phyloP scores from a whole-genome alignment of 2,329 filamentous ascomycete species.

The Diaporthe capsici region DNA sequence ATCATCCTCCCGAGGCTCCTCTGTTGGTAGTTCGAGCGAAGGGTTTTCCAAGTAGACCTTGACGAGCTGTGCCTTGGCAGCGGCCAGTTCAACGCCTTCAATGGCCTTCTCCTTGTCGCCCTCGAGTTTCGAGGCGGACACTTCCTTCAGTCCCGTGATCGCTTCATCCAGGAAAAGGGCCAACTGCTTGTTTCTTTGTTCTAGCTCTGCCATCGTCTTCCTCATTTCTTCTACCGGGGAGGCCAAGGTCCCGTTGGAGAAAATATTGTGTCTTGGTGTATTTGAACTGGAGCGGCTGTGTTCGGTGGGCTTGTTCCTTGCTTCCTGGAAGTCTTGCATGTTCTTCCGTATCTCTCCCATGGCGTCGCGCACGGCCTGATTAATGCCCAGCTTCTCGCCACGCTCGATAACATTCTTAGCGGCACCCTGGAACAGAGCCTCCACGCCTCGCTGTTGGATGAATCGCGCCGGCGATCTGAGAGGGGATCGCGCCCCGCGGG shows the following conservation, averaged over 20 bases:
- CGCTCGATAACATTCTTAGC: constrained; percentile 81
- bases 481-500: constrained; percentile 58
- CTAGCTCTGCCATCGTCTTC: constrained; percentile 63
- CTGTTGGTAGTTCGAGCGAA: constrained; percentile 49
- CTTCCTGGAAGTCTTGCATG: constrained; percentile 76
- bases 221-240: constrained; percentile 48
- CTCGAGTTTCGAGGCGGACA: constrained; percentile 65
- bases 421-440: constrained; percentile 81
- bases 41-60: constrained; percentile 73
- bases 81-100: constrained; percentile 70
- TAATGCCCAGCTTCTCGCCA: constrained; percentile 83
- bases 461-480: constrained; percentile 63
- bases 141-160: constrained; percentile 72
- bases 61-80: constrained; percentile 76
- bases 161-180: constrained; percentile 78
- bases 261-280: constrained; percentile 44
- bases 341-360: constrained; percentile 85
- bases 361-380: constrained; percentile 84
- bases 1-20: constrained; percentile 46
- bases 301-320: constrained; percentile 48
- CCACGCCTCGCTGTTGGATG: constrained; percentile 72
- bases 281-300: constrained; percentile 53
- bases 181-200: constrained; percentile 76
- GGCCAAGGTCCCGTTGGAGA: constrained; percentile 43
- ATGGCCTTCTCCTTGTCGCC: constrained; percentile 63